Conservation (phyloP, 306 rosid species). For the Pyrus bretschneideri region DNA sequence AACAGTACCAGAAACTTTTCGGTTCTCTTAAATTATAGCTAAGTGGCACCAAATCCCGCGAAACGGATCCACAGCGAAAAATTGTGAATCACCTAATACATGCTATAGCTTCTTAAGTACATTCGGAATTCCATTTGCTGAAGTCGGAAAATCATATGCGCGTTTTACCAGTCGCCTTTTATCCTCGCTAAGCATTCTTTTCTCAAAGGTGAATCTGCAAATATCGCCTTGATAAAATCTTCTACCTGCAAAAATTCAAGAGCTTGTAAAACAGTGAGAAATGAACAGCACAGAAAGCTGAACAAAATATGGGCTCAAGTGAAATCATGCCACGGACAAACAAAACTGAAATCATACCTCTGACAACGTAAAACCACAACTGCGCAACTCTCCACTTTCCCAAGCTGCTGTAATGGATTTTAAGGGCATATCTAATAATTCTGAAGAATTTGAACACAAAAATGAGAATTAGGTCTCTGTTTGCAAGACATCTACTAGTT, state of each 20-base stretch:
- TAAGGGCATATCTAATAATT: constrained; percentile 81
- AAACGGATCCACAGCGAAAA: not conserved
- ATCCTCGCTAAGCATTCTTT: constrained; percentile 77
- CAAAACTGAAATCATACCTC: constrained; percentile 48
- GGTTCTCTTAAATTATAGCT: too few species aligned
- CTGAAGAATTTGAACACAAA: constrained; percentile 31
- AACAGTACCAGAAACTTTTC: too few species aligned
- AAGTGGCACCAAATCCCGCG: not conserved
- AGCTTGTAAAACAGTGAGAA: not conserved
- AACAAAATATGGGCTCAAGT: not conserved
- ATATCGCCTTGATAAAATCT: constrained; percentile 76
- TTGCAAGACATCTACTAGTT: not conserved
- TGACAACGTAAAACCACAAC: constrained; percentile 49
- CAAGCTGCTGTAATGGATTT: constrained; percentile 72
- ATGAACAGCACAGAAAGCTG: not conserved
- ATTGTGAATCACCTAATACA: not conserved
- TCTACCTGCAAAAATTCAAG: constrained; percentile 36
- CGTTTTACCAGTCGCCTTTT: constrained; percentile 31
- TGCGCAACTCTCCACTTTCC: constrained; percentile 62
- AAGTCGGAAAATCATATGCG: not conserved
- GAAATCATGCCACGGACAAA: constrained; percentile 45
- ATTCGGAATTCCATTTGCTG: not conserved
- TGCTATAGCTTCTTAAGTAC: not conserved
- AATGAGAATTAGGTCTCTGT: constrained; percentile 8
- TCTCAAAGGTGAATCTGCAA: constrained; percentile 71